Base-by-base conservation (phyloP, 768 basidiomycete genomes). In the Calocybe cyanea region DNA sequence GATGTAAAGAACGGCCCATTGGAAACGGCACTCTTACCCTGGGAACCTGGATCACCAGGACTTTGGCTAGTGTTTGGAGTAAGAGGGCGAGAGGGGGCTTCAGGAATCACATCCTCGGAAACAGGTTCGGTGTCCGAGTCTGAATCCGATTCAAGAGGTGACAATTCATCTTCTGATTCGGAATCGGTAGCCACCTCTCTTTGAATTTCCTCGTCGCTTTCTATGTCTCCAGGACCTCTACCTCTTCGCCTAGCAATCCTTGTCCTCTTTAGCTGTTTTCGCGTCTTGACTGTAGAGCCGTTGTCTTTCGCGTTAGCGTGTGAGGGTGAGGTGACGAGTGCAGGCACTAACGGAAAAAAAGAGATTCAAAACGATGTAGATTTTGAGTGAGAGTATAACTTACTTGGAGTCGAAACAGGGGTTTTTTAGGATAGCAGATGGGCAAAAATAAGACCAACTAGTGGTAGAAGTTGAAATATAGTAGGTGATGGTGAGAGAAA, bases 191-290 rank as follows among this genome's bases (percentile, higher is more conserved):
- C 78, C 5, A 70, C 72, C 64, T 85, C 87, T 49, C 88, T 75
- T 67, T 78, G 78, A 42, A 90, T 72, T 63, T 89, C 87, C 21
- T 89, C 87, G 56, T 90, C 88, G 52, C 85, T 88, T 43, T 79
- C 83, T 23, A 82, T 68, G 28, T 66, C 73, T 45, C 71, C 70
- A 53, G 70, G 74, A 2, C 69, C 83, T 57, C 84, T 73, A 28
- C 84, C 84, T 55, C 87, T 71, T 48, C 87, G 77, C 58, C 79
- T 78, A 35, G 75, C 69, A 38, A 74, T 57, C 52, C 72, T 66
- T 50, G 66, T 69, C 59, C 73, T 75, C 65, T 68, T 72, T 14
- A 57, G 58, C 24, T 61, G 59, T 23, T 45, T 58, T 65, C 64
- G 68, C 50, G 64, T 52, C 52, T 71, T 65, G 49, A 62, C 53